Evolutionary conservation across 139 green algal species (phyloP).

Genomic region (Ettlia oleoabundans): DNA sequence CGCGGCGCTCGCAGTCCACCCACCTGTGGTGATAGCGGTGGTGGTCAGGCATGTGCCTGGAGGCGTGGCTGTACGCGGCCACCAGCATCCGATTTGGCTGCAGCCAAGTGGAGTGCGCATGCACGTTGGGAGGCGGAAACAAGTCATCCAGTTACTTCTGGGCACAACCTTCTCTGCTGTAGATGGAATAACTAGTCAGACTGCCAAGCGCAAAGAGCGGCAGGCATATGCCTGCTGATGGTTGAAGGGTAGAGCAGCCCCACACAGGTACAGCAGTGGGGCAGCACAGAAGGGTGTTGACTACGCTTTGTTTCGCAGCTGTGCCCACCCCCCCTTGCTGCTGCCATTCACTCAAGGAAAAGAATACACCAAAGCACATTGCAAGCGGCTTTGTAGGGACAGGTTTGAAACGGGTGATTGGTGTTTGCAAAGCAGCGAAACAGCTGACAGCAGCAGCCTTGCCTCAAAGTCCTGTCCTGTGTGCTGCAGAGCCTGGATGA

Average conservation of each 20-base stretch:
- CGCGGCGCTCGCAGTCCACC: not conserved
- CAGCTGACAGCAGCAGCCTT: not conserved
- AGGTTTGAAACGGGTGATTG: no score
- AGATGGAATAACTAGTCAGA: no score
- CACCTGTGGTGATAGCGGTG: conserved; percentile 3
- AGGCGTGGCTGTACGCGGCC: conserved; percentile 1
- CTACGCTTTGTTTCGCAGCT: not conserved
- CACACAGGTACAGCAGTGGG: no score
- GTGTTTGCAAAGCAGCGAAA: no score
- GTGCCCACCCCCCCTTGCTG: not conserved
- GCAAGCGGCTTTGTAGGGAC: not conserved
- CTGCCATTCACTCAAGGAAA: not conserved
- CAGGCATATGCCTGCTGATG: no score
- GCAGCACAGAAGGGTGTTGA: not conserved
- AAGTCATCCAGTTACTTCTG: no score
- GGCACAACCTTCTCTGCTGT: no score
- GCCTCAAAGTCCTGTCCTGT: conserved; percentile 4
- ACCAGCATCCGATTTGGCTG: not conserved
- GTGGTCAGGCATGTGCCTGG: not conserved
- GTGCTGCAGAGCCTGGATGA: conserved; percentile 1
- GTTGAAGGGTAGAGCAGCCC: no score
- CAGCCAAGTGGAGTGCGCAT: not conserved
- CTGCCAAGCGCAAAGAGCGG: no score
- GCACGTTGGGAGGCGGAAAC: no score
- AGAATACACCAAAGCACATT: no score